Evolutionary conservation across 2,329 filamentous ascomycete genomes (phyloP).

Genomic region (Colletotrichum navitas): DNA sequence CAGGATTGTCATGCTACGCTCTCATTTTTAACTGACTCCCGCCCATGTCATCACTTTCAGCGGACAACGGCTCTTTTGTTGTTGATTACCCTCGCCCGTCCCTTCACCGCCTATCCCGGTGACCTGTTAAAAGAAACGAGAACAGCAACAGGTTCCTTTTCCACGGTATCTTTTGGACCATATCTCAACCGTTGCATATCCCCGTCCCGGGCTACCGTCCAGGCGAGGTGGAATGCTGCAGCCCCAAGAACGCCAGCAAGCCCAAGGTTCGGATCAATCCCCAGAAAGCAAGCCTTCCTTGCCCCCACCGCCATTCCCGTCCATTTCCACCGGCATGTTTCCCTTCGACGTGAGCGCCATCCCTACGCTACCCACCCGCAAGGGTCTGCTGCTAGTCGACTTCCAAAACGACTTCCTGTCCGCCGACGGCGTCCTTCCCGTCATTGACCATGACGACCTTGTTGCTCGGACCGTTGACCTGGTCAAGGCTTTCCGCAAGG

Average conservation of each 20-base stretch:
- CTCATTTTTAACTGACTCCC: background rate
- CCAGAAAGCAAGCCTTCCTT: background rate
- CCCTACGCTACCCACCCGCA: slow-evolving; percentile 69
- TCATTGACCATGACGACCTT: slow-evolving; percentile 74
- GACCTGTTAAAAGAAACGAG: background rate
- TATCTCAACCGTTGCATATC: background rate
- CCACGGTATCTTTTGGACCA: background rate
- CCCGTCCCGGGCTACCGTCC: background rate
- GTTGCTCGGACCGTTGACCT: slow-evolving; percentile 75
- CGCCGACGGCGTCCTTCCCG: slow-evolving; percentile 74
- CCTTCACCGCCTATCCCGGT: background rate
- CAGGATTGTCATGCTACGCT: background rate
- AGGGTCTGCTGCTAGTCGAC: slow-evolving; percentile 85
- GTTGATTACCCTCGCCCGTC: background rate
- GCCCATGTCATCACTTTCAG: background rate
- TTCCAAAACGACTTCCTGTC: slow-evolving; percentile 91
- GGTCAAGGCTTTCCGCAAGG: slow-evolving; percentile 78
- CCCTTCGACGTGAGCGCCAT: slow-evolving; percentile 68
- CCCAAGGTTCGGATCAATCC: background rate
- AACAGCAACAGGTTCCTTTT: background rate
- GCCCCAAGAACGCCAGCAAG: background rate
- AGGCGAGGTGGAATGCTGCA: background rate
- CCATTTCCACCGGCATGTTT: slow-evolving; percentile 58
- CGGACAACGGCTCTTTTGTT: background rate
- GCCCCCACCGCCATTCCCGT: background rate